phyloP scores from a whole-genome alignment of 345 rosid species.

The Tarenaya hassleriana region DNA sequence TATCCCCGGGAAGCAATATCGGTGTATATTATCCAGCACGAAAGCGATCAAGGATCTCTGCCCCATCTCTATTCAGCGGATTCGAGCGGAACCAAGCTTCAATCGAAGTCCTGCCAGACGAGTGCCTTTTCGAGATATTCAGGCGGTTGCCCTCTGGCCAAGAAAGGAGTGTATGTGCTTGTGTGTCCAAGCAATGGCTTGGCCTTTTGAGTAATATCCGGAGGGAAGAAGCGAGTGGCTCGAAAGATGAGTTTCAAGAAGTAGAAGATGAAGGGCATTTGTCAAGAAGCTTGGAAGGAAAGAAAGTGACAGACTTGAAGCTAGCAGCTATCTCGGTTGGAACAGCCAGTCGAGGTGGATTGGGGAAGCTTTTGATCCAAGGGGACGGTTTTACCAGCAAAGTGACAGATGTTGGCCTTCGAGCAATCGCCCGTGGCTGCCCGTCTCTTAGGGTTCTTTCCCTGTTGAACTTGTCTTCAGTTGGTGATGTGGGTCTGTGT shows the following conservation, averaged over 20 bases:
- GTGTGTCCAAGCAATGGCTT: constrained; percentile 93
- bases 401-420: constrained; percentile 69
- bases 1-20: constrained; percentile 64
- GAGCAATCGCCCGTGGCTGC: constrained; percentile 68
- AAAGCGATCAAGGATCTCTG: constrained; percentile 71
- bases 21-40: constrained; percentile 62
- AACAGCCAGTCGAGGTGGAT: constrained; percentile 73
- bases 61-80: constrained; percentile 52
- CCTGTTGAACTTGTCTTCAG: constrained; percentile 63
- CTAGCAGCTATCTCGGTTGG: constrained; percentile 88
- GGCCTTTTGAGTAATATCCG: constrained; percentile 59
- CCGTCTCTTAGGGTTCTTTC: constrained; percentile 77
- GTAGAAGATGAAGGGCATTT: constrained; percentile 56
- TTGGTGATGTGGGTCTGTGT: constrained; percentile 56
- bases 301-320: constrained; percentile 77
- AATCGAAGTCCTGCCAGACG: constrained; percentile 81
- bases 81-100: constrained; percentile 56
- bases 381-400: constrained; percentile 56
- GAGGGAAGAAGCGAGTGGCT: constrained; percentile 40
- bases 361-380: constrained; percentile 75
- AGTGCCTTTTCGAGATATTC: constrained; percentile 85
- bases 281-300: constrained; percentile 80
- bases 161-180: constrained; percentile 77
- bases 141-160: constrained; percentile 64
- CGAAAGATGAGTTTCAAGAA: constrained; percentile 27